phyloP scores from a whole-genome alignment of 1,284 basidiomycete species.

The Pholiota adiposa region DNA sequence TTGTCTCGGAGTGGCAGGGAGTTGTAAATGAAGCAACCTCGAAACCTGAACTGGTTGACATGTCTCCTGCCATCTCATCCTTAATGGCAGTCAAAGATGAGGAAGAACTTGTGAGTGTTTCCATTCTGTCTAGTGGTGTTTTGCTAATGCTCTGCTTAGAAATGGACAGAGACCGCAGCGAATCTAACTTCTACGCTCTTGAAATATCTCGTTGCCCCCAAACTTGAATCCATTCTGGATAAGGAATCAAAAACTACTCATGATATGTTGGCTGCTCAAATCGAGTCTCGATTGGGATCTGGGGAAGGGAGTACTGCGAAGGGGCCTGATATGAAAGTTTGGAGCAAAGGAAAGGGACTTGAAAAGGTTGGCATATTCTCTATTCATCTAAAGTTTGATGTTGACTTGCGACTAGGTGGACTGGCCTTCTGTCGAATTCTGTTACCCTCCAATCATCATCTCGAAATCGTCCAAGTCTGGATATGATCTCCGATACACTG shows the following conservation, averaged over 20 bases:
- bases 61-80: constrained; percentile 75
- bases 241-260: constrained; percentile 90
- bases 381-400: constrained; percentile 9
- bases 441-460: constrained; percentile 95
- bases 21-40: constrained; percentile 51
- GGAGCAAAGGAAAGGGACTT: constrained; percentile 80
- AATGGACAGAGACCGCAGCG: constrained; percentile 76
- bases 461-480: constrained; percentile 82
- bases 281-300: constrained; percentile 87
- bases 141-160: constrained; percentile 47
- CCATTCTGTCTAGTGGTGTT: constrained; percentile 17
- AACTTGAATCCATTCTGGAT: constrained; percentile 91
- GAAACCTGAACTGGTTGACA: constrained; percentile 81
- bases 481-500: constrained; percentile 89
- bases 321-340: constrained; percentile 88
- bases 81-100: constrained; percentile 89
- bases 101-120: constrained; percentile 79
- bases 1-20: constrained; percentile 81
- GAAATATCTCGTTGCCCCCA: constrained; percentile 84
- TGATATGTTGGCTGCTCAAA: constrained; percentile 81
- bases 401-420: constrained; percentile 64
- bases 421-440: constrained; percentile 88
- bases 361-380: constrained; percentile 58
- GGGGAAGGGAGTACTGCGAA: constrained; percentile 78
- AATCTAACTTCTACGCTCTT: constrained; percentile 87